Base-by-base conservation (phyloP, 1,139 yeast genomes). In the Wickerhamomyces sp. region DNA sequence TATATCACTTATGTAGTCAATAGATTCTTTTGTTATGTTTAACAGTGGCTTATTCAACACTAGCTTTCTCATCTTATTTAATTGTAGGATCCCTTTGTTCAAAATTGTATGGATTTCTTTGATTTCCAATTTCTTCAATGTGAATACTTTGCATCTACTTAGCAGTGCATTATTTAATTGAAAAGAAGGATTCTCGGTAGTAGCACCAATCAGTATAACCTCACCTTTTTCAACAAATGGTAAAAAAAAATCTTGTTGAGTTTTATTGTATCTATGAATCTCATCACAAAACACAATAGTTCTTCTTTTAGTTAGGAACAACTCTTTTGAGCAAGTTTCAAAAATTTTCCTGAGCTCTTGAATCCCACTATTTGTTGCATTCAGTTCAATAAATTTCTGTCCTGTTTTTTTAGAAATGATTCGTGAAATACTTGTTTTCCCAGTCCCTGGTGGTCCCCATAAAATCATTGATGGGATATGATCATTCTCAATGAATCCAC, bases 361-460 rank as follows among this genome's bases (percentile, higher is more conserved):
- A 1, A 89, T 76, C 29, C 85, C 86, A 45, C 87, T 81, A 33
- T 83, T 78, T 0, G 96, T 87, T 0, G 97, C 99, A 37, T 95
- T 87, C 35, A 93, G 70, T 62, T 93, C 98, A 3, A 89, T 76
- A 63, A 91, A 86, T 48, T 81, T 67, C 10, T 55, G 55, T 11
- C 53, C 52, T 2, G 67, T 64, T 81, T 57, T 51, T 36, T 58
- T 56, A 3, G 69, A 54, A 14, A 71, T 53, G 33, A 74, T 59
- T 35, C 81, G 57, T 0, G 84, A 84, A 40, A 80, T 61, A 0
- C 98, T 82, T 0, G 99, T 93, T 61, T 93, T 93, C 0, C 99
- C 99, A 2, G 85, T 93, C 0, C 98, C 98, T 1, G 97, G 95
- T 1, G 87, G 87, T 0, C 99, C 99, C 98, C 98, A 93, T 13